Evolutionary conservation across 1,284 basidiomycete species (phyloP), one percentile per base, ranked within the genome.

Genomic region (Ustilago hordei): DNA sequence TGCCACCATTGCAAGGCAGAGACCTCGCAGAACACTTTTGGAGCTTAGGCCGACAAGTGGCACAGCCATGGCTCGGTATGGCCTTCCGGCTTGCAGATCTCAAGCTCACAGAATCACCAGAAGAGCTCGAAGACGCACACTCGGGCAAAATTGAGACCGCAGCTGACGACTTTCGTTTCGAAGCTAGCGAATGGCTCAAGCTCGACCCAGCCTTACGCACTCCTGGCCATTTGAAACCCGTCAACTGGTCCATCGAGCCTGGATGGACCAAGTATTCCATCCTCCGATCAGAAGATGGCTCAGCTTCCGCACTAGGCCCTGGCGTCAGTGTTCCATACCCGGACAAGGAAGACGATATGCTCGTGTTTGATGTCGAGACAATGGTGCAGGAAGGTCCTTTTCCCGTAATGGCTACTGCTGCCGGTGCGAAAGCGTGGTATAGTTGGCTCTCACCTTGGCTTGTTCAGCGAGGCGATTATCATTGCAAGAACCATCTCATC

Each of bases 361-460:
- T 98, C 60, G 90, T 91, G 1, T 98, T 99, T 79, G 97, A 99
- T 86, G 93, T 99, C 56, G 96, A 99, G 87, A 95, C 94, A 0
- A 90, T 99, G 88, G 94, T 95, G 17, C 90, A 90, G 43, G 90
- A 93, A 69, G 91, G 93, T 53, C 91, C 91, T 0, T 95, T 91
- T 81, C 90, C 96, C 2, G 89, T 98, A 83, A 93, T 99, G 89
- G 95, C 97, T 0, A 93, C 92, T 64, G 95, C 95, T 2, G 93
- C 91, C 0, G 92, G 94, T 5, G 88, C 89, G 17, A 91, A 91
- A 41, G 92, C 91, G 0, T 99, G 96, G 95, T 99, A 99, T 85
- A 91, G 91, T 5, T 99, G 97, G 96, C 90, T 98, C 66, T 95
- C 93, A 1, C 96, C 96, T 0, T 96, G 95, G 91, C 88, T 99